Evolutionary conservation across 1,284 basidiomycete genomes (phyloP).

Genomic region (Wolfiporia cocos): DNA sequence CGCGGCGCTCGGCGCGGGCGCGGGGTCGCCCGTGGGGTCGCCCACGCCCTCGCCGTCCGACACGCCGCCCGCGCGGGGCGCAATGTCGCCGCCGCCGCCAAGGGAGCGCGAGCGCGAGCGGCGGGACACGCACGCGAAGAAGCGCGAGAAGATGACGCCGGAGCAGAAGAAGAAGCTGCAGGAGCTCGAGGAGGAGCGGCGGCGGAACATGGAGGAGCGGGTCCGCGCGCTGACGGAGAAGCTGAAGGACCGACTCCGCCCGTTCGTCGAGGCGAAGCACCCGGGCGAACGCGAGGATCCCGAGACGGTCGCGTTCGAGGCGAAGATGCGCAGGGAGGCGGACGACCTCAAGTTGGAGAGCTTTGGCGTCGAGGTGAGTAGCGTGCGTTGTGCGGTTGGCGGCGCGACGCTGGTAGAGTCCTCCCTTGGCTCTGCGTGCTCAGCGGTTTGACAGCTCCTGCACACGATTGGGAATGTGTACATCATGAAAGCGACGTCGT

Average conservation of each 20-base stretch:
- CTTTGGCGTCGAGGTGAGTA: slow-evolving; percentile 88
- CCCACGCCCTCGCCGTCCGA: not conserved
- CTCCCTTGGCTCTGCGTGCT: not conserved
- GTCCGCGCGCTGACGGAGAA: slow-evolving; percentile 71
- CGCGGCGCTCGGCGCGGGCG: slow-evolving; percentile 8
- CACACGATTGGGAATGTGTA: slow-evolving; percentile 89
- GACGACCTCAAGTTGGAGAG: slow-evolving; percentile 98
- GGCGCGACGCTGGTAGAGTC: no score
- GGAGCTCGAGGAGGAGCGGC: slow-evolving; percentile 75
- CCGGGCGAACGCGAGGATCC: slow-evolving; percentile 85
- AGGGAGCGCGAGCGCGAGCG: slow-evolving; percentile 25
- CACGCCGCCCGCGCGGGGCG: no score
- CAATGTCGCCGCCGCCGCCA: not conserved
- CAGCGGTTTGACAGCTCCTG: slow-evolving; percentile 44
- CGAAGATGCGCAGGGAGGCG: slow-evolving; percentile 79
- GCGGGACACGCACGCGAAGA: slow-evolving; percentile 32
- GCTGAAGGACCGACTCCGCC: slow-evolving; percentile 78
- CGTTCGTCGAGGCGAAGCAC: slow-evolving; percentile 83
- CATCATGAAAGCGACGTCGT: slow-evolving; percentile 89
- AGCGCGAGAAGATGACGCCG: slow-evolving; percentile 62
- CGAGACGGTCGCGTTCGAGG: slow-evolving; percentile 77
- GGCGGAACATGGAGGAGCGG: slow-evolving; percentile 74
- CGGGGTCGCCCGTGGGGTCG: slow-evolving; percentile 1
- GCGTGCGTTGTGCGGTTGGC: no score
- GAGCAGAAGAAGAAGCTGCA: slow-evolving; percentile 84